Percentiles rank a stretch among this genome's conserved stretches.
Conservation (phyloP, 352 stramenopile species). For the Globisporangium camurandrum region DNA sequence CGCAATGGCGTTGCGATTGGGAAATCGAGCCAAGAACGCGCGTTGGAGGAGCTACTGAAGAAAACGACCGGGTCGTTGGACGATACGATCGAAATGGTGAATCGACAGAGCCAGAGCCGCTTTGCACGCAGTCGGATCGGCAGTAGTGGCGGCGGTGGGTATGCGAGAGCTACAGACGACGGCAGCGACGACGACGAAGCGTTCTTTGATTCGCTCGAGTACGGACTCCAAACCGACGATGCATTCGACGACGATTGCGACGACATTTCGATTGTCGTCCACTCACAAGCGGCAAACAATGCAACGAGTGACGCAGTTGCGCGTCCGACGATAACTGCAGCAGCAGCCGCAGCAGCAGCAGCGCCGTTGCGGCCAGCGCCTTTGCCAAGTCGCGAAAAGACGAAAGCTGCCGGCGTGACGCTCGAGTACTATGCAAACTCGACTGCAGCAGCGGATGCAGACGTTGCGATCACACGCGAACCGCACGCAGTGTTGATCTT, state of each 20-base stretch:
- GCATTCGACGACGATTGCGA: conserved; percentile 56
- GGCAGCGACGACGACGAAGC: conserved; percentile 74
- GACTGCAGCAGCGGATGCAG: conserved; percentile 15
- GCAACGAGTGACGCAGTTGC: conserved; percentile 40
- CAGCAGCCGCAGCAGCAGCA: neutral
- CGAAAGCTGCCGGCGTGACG: conserved; percentile 20
- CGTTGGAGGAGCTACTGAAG: conserved; percentile 52
- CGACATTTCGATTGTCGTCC: conserved; percentile 63
- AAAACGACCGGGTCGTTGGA: conserved; percentile 65
- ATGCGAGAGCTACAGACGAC: no score
- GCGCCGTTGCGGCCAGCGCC: conserved; percentile 8
- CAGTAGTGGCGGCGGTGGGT: no score
- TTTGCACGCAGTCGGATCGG: conserved; percentile 13
- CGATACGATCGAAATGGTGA: conserved; percentile 70
- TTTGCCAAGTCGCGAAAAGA: conserved; percentile 10
- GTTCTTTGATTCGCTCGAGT: conserved; percentile 76
- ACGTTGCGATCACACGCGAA: conserved; percentile 59
- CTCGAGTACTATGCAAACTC: conserved; percentile 4
- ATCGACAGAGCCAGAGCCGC: conserved; percentile 14
- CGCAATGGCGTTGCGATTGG: conserved; percentile 69
- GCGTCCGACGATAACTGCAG: neutral
- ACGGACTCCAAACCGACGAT: conserved; percentile 57
- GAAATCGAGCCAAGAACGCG: conserved; percentile 68
- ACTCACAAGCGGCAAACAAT: conserved; percentile 35
- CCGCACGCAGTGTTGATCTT: conserved; percentile 62